Evolutionary conservation across 257 asterid species (phyloP), one percentile per base, ranked within the genome.

Genomic region (Nicotiana noctiflora): DNA sequence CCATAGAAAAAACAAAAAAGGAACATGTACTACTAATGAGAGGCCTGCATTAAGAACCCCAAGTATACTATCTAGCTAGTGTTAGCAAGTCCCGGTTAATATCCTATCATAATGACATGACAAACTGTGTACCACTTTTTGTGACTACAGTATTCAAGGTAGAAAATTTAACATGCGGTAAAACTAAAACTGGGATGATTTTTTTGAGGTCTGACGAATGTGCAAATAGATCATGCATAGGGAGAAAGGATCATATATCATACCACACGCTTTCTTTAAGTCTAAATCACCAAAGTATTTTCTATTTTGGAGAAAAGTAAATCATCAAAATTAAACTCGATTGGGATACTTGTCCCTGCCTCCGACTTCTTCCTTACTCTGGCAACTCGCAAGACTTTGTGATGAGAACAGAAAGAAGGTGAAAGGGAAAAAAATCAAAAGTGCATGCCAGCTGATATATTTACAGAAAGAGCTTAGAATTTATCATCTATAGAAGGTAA

Each of bases 401-500:
- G 72, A 15, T 7, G 10, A 27, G 21, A 15, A 14, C 10, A 56
- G 21, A 29, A 63, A 29, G 14, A 29, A 13, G 12, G 9, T 6
- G 12, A 17, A 7, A 1, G 2, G 7, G 14, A 29, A 63, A 25
- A 27, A 63, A 29, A 29, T 17, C n/a, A 29, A 7, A 37, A 63
- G 72, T 11, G 21, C 32, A 25, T 13, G 40, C 72, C 18, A 14
- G 13, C 56, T 51, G 6, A 51, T 51, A 51, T 5, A 51, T 51
- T 11, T 51, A 14, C 56, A 51, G 56, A 25, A 70, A 25, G 56
- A 64, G 37, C 32, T 23, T 11, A 51, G 56, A 51, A 40, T 40
- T 40, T 40, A 40, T 40, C 49, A 40, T 8, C 49, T 40, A 40
- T 40, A 40, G 51, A 49, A 74, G 79, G 62, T 49, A 14, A 96